Base-by-base conservation (phyloP, 176 grass and related monocot species). In the Aegilops umbellulata region DNA sequence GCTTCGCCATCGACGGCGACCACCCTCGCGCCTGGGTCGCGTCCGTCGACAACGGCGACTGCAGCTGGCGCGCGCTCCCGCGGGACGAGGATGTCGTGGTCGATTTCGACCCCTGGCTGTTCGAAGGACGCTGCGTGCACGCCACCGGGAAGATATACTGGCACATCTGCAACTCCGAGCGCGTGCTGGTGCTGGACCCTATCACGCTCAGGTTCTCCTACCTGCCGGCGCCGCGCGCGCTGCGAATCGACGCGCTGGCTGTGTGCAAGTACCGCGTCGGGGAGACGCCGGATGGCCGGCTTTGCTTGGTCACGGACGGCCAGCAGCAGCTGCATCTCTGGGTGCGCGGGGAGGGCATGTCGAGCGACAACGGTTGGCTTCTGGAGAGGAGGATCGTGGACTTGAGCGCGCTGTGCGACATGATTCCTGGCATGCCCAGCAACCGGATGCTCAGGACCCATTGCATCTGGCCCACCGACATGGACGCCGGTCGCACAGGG, bases 291-390 rank as follows among this genome's bases (percentile, higher is more conserved):
- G 61, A 66, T 9, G 60, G 78, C 2, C 47, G 29, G 11, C 14
- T 49, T n/a, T 82, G 66, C 65, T 10, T 23, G 19, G 34, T 57
- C 23, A 60, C 47, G 19, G 70, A 74, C 14, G 71, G n/a, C 7
- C 6, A 27, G 24, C 1, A 17, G 41, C 13, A 35, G 73, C 41
- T 85, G 72, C 55, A 63, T 22, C 24, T 85, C 4, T 77, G 60
- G 4, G 69, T 74, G 53, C 32, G 17, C 67, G 53, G 55, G 55
- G 35, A 57, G 17, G 17, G 10, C 26, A 3, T 27, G 60, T 3
- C 3, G 35, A 65, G 83, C 73, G 60, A 49, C 19, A 47, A 53
- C 19, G 72, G 73, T 30, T 85, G 83, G 83, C 39, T 85, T 74
- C 12, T 85, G 41, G 83, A 84, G 82, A 76, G 27, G 41, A 30